Percentiles rank a stretch among this genome's conserved stretches.
Evolutionary conservation across 129 eudicot species (phyloP).

Genomic region (Kitagawia praeruptora): DNA sequence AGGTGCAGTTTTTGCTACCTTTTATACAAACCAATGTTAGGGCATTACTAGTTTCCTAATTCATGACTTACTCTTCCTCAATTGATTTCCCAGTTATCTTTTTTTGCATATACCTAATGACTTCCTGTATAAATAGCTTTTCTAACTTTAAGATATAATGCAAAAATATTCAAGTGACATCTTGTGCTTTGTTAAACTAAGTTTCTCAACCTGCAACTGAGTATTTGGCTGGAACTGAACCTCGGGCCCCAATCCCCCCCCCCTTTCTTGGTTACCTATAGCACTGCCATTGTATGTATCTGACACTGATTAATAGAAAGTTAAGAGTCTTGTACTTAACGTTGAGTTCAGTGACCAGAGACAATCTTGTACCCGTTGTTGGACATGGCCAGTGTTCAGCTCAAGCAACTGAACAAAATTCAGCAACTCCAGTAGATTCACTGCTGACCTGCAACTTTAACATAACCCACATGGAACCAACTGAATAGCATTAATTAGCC

Average conservation of each 20-base stretch:
- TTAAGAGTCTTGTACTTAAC: background rate
- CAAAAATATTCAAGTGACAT: background rate
- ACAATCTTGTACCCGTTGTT: too few species aligned
- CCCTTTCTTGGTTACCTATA: too few species aligned
- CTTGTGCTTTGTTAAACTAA: background rate
- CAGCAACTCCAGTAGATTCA: background rate
- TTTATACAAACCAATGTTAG: background rate
- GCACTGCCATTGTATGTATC: too few species aligned
- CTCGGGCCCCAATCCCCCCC: too few species aligned
- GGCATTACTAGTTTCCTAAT: background rate
- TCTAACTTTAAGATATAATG: too few species aligned
- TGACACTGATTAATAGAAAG: too few species aligned
- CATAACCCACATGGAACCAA: background rate
- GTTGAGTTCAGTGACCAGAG: too few species aligned
- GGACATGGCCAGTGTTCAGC: background rate
- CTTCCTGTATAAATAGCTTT: background rate
- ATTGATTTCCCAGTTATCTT: background rate
- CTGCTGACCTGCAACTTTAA: background rate
- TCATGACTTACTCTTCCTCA: background rate
- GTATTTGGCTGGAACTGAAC: too few species aligned
- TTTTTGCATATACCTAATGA: background rate
- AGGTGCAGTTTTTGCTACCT: background rate
- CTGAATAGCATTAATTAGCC: background rate
- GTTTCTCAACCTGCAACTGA: background rate
- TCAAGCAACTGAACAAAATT: too few species aligned